These are phyloP conservation scores for Aspergillus pseudoglaucus DNA, from an alignment of 2,329 filamentous ascomycete genomes.

Conservation along the genomic window DNA sequence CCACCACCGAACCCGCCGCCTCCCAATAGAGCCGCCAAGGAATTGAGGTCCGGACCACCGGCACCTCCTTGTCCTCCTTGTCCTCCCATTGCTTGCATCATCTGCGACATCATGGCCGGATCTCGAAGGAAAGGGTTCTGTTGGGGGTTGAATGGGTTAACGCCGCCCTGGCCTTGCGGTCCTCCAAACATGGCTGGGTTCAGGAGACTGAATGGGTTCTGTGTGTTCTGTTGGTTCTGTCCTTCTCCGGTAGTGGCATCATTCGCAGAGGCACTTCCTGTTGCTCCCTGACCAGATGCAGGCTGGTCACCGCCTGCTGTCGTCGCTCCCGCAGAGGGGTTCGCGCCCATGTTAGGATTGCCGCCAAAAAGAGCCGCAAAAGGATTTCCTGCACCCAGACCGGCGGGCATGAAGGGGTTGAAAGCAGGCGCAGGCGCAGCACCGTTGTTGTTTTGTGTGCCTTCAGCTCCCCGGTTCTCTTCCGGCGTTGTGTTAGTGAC, in stretches of 20 bases:
- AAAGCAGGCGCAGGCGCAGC: conserved; percentile 40
- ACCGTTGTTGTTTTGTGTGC: conserved; percentile 30
- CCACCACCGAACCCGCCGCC: conserved; percentile 40
- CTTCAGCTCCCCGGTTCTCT: conserved; percentile 28
- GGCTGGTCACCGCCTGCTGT: conserved; percentile 22
- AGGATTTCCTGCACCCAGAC: conserved; percentile 44
- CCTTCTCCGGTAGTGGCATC: conserved; percentile 24
- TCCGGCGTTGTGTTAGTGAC: conserved; percentile 76
- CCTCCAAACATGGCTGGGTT: conserved; percentile 36
- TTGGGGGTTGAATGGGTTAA: conserved; percentile 42
- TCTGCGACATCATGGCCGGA: conserved; percentile 51
- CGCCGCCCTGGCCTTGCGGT: conserved; percentile 30
- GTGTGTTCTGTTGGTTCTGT: conserved; percentile 36
- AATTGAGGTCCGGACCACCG: conserved; percentile 28
- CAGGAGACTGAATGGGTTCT: conserved; percentile 64
- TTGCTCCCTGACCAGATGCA: conserved; percentile 23
- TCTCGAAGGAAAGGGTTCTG: conserved; percentile 54
- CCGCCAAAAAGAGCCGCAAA: conserved; percentile 55
- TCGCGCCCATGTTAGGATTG: conserved; percentile 19
- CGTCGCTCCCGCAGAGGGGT: conserved; percentile 26
- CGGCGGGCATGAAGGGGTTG: conserved; percentile 25
- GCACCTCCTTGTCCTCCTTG: conserved; percentile 30
- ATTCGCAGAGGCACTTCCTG: conserved; percentile 22
- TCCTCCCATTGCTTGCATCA: conserved; percentile 48
- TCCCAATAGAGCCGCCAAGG: conserved; percentile 47